phyloP scores from a whole-genome alignment of 108 stramenopile species.

The Chaetoceros muelleri region DNA sequence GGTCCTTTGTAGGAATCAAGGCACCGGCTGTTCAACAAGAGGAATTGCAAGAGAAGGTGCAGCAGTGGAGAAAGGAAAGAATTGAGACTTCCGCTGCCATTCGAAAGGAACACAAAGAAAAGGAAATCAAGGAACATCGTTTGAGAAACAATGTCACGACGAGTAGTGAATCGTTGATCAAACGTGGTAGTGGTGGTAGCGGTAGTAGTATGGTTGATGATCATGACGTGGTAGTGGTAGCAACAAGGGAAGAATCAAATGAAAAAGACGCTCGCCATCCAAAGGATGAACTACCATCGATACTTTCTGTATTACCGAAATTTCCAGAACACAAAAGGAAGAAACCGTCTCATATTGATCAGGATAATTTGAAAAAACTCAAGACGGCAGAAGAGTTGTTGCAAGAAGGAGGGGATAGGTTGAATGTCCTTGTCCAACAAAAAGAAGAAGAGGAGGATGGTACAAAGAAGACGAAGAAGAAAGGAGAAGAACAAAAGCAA shows the following conservation, averaged over 20 bases:
- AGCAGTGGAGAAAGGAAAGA: slow-evolving; percentile 1
- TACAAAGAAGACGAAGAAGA: no score
- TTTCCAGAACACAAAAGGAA: neutral
- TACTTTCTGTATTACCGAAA: neutral
- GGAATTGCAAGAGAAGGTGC: neutral
- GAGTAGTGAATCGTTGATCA: neutral
- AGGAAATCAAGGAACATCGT: slow-evolving; percentile 2
- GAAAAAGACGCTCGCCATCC: slow-evolving; percentile 4
- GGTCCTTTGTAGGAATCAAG: neutral
- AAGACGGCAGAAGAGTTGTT: no score
- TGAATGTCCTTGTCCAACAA: no score
- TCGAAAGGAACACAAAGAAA: neutral
- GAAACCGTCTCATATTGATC: neutral
- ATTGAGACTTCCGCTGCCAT: neutral
- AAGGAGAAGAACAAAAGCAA: no score
- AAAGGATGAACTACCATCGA: slow-evolving; percentile 7
- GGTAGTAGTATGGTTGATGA: slow-evolving; percentile 9
- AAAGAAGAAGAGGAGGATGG: no score
- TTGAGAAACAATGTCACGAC: no score
- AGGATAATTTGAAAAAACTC: no score
- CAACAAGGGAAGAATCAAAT: slow-evolving; percentile 36
- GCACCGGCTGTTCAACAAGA: neutral
- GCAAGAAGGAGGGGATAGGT: no score
- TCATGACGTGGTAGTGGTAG: slow-evolving; percentile 27
- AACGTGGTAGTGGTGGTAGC: neutral